Conservation (phyloP, 352 stramenopile genomes). For the Phytopythium mirpurense region DNA sequence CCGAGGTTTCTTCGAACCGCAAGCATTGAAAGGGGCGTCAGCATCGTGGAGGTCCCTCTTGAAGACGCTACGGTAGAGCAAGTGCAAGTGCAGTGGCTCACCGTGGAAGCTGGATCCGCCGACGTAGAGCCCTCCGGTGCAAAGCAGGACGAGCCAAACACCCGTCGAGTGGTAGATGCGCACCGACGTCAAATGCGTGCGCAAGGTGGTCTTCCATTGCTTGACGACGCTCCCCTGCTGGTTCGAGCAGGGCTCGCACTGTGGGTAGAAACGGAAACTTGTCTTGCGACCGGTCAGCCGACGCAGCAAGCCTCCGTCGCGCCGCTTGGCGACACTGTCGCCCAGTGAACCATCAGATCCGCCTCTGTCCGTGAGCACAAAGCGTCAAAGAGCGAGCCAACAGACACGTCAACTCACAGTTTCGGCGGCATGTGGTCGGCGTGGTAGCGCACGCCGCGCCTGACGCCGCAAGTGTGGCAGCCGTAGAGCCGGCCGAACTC, state of each 20-base stretch:
- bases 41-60: not conserved
- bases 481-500: conserved; percentile 75
- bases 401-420: conserved; percentile 30
- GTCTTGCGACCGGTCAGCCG: conserved; percentile 42
- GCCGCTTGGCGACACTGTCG: conserved; percentile 48
- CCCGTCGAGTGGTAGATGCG: conserved; percentile 74
- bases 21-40: not conserved
- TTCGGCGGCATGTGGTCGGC: conserved; percentile 86
- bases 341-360: not conserved
- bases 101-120: conserved; percentile 56
- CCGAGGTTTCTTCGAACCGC: conserved; percentile 37
- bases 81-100: conserved; percentile 9
- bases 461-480: conserved; percentile 80
- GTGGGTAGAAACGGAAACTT: conserved; percentile 76
- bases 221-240: conserved; percentile 61
- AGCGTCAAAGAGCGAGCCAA: not conserved
- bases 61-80: too few species aligned
- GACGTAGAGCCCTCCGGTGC: conserved; percentile 68
- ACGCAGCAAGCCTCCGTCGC: conserved; percentile 38
- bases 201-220: conserved; percentile 53
- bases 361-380: not conserved
- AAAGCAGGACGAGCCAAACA: conserved; percentile 79
- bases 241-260: conserved; percentile 82
- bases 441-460: conserved; percentile 60
- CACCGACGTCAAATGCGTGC: conserved; percentile 55